phyloP scores from a whole-genome alignment of 257 asterid species.

The Scutellaria baicalensis region DNA sequence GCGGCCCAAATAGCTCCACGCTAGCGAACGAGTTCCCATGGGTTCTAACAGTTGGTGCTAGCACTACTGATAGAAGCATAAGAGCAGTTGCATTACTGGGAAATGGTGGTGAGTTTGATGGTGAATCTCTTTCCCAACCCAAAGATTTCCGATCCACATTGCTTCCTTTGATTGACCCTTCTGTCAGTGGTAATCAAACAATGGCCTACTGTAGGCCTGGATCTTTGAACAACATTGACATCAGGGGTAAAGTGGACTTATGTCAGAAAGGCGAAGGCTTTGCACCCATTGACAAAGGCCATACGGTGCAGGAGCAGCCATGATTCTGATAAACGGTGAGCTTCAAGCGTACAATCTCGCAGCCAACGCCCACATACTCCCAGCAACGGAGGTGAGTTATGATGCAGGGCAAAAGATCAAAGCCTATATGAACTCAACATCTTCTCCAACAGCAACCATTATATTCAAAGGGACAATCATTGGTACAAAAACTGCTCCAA shows the following conservation, averaged over 20 bases:
- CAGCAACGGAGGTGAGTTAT: conserved; percentile 35
- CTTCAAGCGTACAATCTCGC: conserved; percentile 15
- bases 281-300: conserved; percentile 30
- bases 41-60: conserved; percentile 39
- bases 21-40: conserved; percentile 39
- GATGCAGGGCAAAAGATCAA: conserved; percentile 25
- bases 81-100: conserved; percentile 14
- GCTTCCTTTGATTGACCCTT: conserved; percentile 22
- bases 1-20: conserved; percentile 20
- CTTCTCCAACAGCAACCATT: conserved; percentile 23
- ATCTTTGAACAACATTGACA: conserved; percentile 13
- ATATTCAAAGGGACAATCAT: conserved; percentile 28
- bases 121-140: conserved; percentile 32
- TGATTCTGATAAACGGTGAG: conserved; percentile 37
- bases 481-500: conserved; percentile 21
- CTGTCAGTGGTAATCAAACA: conserved; percentile 11
- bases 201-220: conserved; percentile 22
- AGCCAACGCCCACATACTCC: conserved; percentile 37
- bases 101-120: conserved; percentile 1
- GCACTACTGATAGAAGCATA: conserved; percentile 32
- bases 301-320: conserved; percentile 33
- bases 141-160: neutral
- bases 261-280: conserved; percentile 34
- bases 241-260: conserved; percentile 31
- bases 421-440: conserved; percentile 33